These are phyloP conservation scores for Monosporascus cannonballus DNA, from an alignment of 2,329 filamentous ascomycete species.

Conservation along the genomic window DNA sequence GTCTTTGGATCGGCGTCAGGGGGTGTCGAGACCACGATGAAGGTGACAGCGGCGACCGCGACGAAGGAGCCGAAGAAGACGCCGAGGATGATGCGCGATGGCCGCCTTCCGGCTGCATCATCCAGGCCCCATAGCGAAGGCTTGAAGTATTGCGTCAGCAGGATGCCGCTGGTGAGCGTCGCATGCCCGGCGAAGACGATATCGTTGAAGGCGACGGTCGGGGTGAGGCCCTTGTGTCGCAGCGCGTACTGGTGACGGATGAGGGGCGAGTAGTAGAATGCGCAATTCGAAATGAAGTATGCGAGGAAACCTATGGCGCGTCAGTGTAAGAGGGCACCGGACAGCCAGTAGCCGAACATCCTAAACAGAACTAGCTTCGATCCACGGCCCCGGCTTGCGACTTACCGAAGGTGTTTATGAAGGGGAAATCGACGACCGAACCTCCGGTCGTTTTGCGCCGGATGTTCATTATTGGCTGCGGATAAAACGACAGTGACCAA, in stretches of 20 bases:
- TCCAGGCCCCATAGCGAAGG: slow-evolving; percentile 70
- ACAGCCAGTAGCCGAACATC: neutral
- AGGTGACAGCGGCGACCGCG: slow-evolving; percentile 42
- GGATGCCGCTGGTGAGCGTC: slow-evolving; percentile 62
- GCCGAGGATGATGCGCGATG: slow-evolving; percentile 56
- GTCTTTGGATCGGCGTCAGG: slow-evolving; percentile 32
- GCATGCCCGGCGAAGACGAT: slow-evolving; percentile 82
- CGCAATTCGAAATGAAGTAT: slow-evolving; percentile 68
- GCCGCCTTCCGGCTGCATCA: slow-evolving; percentile 47
- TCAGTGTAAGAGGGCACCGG: neutral
- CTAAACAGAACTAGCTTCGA: neutral
- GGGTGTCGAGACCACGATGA: slow-evolving; percentile 35
- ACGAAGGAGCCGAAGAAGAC: slow-evolving; percentile 64
- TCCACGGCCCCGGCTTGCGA: neutral
- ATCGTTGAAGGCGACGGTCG: slow-evolving; percentile 87
- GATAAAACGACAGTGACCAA: slow-evolving; percentile 91
- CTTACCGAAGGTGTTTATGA: slow-evolving; percentile 60
- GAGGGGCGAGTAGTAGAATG: slow-evolving; percentile 72
- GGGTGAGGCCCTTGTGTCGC: slow-evolving; percentile 67
- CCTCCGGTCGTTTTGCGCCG: slow-evolving; percentile 71
- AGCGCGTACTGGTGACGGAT: slow-evolving; percentile 79
- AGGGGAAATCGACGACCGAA: slow-evolving; percentile 81
- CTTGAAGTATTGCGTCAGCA: slow-evolving; percentile 72
- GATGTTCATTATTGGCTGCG: slow-evolving; percentile 78
- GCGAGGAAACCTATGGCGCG: slow-evolving; percentile 54